These are phyloP conservation scores for Kluyveromyces sp. DNA, from an alignment of 1,139 yeast species.

Conservation along the genomic window DNA sequence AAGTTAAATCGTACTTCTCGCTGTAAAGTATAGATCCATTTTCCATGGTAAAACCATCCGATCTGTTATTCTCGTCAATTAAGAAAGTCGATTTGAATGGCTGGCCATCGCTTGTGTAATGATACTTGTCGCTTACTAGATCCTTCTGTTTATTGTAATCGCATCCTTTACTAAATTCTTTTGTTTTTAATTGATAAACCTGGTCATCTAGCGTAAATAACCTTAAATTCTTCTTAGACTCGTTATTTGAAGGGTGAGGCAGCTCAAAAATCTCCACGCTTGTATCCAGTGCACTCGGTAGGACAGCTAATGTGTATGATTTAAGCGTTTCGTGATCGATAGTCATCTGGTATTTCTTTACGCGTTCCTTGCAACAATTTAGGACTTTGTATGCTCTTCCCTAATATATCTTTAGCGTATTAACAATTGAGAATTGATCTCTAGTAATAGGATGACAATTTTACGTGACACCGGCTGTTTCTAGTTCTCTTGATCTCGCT, in stretches of 20 bases:
- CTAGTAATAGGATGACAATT: no score
- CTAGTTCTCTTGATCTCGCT: no score
- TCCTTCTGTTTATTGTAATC: slow-evolving; percentile 17
- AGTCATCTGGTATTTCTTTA: not conserved
- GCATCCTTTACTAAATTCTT: slow-evolving; percentile 28
- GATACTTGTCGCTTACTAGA: slow-evolving; percentile 22
- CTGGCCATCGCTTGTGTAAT: slow-evolving; percentile 26
- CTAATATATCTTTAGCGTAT: no score
- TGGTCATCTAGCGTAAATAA: slow-evolving; percentile 13
- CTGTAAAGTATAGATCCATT: slow-evolving; percentile 36
- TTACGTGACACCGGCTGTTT: no score
- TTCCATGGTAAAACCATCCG: slow-evolving; percentile 26
- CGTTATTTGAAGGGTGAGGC: slow-evolving; percentile 11
- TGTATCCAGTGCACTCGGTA: slow-evolving; percentile 8
- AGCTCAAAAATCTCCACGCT: slow-evolving; percentile 12
- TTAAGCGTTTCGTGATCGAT: not conserved
- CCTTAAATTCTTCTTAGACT: not conserved
- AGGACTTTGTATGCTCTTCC: no score
- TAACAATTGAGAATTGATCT: no score
- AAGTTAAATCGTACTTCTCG: slow-evolving; percentile 37
- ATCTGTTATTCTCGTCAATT: slow-evolving; percentile 22
- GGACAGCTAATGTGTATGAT: slow-evolving; percentile 2
- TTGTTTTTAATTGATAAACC: slow-evolving; percentile 26
- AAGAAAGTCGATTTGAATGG: slow-evolving; percentile 32
- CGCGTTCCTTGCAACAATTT: not conserved